Base-by-base conservation (phyloP, 1,139 yeast genomes). In the Pichia sp. region DNA sequence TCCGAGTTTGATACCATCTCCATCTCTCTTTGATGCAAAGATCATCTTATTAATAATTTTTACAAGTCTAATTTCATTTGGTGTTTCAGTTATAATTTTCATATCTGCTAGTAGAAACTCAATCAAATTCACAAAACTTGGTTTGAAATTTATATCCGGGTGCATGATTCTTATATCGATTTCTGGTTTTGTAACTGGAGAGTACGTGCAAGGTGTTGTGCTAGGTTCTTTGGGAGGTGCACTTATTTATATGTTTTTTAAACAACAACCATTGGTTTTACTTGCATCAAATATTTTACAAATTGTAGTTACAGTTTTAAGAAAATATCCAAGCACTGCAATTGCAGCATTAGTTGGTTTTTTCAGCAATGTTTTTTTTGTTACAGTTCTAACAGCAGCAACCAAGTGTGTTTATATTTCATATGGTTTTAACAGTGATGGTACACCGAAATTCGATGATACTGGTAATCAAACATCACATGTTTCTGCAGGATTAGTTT, bases 181-280 rank as follows among this genome's bases (percentile, higher is more conserved):
- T 55, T 81, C 78, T 65, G 85, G 84, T 60, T 72, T 88, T 59
- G 78, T 74, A 5, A 66, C 70, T 53, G 70, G 72, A 35, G 83
- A 85, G 63, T 85, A 80, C 68, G 79, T 90, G 5, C 92, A 95
- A 0, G 95, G 88, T 5, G 70, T 88, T 54, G 88, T 85, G 35
- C 84, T 85, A 56, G 69, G 86, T 55, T 74, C 82, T 2, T 76
- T 83, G 59, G 73, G 88, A 0, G 65, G 74, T 8, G 65, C 85
- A 49, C 73, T 85, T 13, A 89, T 89, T 3, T 78, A 76, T 69
- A 77, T 85, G 59, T 85, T 83, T 66, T 84, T 88, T 85, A 68
- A 77, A n/a, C 77, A 85, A 69, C 72, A 95, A 53, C 66, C 59
- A 24, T 40, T 62, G 11, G 56, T 61, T 32, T 79, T 80, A 2